These are phyloP conservation scores for Fusarium nanum DNA, from an alignment of 2,329 filamentous ascomycete genomes.

Conservation along the genomic window DNA sequence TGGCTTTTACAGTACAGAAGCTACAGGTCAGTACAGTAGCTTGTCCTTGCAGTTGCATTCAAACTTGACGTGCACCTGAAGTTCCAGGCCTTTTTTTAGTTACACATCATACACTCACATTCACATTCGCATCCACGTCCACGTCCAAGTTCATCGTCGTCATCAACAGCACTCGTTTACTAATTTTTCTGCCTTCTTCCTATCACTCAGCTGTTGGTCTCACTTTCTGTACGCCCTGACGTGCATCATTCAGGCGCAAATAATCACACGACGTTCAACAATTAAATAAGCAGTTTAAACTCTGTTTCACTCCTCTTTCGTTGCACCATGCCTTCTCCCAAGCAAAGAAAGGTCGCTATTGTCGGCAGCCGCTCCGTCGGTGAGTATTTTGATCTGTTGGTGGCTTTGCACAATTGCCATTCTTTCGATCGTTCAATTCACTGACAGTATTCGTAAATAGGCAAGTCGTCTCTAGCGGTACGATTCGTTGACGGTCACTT, in stretches of 20 bases:
- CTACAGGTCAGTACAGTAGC: not conserved
- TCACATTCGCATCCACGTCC: not conserved
- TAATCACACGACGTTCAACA: slow-evolving; percentile 16
- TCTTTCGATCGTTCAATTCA: not conserved
- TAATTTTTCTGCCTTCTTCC: slow-evolving; percentile 1
- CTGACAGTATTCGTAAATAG: slow-evolving; percentile 59
- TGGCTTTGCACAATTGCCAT: not conserved
- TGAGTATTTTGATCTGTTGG: slow-evolving; percentile 47
- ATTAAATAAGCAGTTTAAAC: not conserved
- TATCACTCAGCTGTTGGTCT: slow-evolving; percentile 16
- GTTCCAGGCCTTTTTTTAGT: slow-evolving; percentile 31
- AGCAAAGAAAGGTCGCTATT: slow-evolving; percentile 95
- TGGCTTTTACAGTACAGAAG: not conserved
- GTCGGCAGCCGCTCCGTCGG: slow-evolving; percentile 91
- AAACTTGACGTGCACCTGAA: slow-evolving; percentile 26
- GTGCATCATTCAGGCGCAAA: not conserved
- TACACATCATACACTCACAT: slow-evolving; percentile 35
- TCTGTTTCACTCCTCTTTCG: slow-evolving; percentile 32
- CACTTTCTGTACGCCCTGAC: slow-evolving; percentile 23
- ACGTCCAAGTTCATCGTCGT: slow-evolving; percentile 13
- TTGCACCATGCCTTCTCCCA: slow-evolving; percentile 62
- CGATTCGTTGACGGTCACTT: slow-evolving; percentile 98
- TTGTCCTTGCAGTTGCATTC: slow-evolving; percentile 20
- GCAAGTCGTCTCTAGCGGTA: slow-evolving; percentile 96
- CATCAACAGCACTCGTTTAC: slow-evolving; percentile 25